These are phyloP conservation scores for Biscutella auriculata DNA, from an alignment of 441 rosid genomes.

Conservation along the genomic window DNA sequence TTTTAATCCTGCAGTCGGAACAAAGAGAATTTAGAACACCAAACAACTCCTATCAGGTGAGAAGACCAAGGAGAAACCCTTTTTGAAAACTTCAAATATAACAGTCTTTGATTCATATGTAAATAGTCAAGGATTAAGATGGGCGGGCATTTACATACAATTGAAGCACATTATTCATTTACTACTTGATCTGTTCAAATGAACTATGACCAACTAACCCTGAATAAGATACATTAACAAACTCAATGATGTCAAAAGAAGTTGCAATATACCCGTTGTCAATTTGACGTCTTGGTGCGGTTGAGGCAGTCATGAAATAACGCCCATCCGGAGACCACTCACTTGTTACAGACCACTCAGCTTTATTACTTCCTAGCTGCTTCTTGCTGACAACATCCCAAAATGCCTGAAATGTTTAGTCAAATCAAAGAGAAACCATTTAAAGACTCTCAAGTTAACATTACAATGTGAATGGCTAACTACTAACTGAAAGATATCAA, in stretches of 20 bases:
- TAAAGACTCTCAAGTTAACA: neutral
- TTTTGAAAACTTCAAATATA: neutral
- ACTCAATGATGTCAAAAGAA: neutral
- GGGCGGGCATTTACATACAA: neutral
- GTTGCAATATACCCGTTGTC: conserved; percentile 68
- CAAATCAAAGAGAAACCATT: neutral
- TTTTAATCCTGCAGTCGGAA: conserved; percentile 51
- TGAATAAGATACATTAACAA: neutral
- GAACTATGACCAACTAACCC: too few relatives aligned
- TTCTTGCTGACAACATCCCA: conserved; percentile 68
- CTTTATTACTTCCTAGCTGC: conserved; percentile 62
- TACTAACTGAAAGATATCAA: neutral
- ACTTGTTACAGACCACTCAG: conserved; percentile 79
- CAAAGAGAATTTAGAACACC: neutral
- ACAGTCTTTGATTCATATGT: neutral
- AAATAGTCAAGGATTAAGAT: neutral
- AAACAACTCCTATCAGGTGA: neutral
- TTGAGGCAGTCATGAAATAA: conserved; percentile 86
- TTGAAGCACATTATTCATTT: neutral
- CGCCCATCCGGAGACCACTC: conserved; percentile 92
- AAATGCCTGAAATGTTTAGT: conserved; percentile 45
- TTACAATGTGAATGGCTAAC: neutral
- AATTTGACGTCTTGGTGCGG: conserved; percentile 88
- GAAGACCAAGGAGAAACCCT: neutral
- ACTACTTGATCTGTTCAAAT: neutral